Evolutionary conservation across 148 eudicot species (phyloP).

Genomic region (Chenopodium quinoa): DNA sequence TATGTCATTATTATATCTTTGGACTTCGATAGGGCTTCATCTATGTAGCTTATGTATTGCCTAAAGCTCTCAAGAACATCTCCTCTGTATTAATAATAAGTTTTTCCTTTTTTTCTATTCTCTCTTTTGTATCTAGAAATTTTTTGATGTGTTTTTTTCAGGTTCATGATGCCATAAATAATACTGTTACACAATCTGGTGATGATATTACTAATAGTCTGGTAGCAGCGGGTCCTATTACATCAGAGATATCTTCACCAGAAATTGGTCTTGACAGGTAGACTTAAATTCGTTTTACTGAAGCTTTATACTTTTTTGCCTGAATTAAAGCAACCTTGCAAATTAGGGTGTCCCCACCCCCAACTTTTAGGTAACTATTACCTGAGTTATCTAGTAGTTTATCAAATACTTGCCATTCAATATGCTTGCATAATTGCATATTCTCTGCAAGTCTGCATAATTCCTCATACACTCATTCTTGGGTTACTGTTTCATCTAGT

Average conservation of each 20-base stretch:
- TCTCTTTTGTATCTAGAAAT: too few species aligned
- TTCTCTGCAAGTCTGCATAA: not conserved
- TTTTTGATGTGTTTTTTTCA: not conserved
- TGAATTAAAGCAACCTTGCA: not conserved
- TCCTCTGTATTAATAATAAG: not conserved
- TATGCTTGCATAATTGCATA: not conserved
- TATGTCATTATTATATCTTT: not conserved
- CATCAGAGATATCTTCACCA: constrained; percentile 13
- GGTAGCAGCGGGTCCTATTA: constrained; percentile 9
- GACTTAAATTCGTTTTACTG: not conserved
- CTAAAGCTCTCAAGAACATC: not conserved
- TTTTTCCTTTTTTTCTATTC: too few species aligned
- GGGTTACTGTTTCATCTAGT: not conserved
- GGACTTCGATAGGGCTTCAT: not conserved
- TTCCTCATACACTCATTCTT: not conserved
- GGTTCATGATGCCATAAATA: constrained; percentile 10
- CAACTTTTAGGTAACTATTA: not conserved
- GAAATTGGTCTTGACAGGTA: constrained; percentile 15
- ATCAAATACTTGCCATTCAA: not conserved
- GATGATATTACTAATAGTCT: constrained; percentile 11
- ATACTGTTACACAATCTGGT: constrained; percentile 5
- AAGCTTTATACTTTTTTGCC: not conserved
- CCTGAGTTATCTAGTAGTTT: not conserved
- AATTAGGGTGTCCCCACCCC: not conserved
- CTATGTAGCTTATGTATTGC: not conserved